Base-by-base conservation (phyloP, 164 flowering plant genomes). In the Sedum album region DNA sequence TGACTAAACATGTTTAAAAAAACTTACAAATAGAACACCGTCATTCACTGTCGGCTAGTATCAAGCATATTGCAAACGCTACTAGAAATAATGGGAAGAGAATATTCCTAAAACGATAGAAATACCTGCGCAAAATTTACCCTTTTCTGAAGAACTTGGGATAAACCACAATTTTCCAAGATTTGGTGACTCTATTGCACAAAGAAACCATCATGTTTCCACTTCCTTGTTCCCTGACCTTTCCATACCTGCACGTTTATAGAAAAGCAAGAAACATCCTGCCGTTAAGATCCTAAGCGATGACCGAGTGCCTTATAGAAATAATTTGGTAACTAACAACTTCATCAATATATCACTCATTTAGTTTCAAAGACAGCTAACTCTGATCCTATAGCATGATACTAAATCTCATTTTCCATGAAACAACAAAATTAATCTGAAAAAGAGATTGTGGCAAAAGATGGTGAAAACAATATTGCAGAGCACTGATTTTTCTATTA, bases 161-260 rank as follows among this genome's bases (percentile, higher is more conserved):
- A 91, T 67, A 77, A 91, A 91, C 98, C 98, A 94, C 18, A 88
- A 73, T 73, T 86, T 89, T 23, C 95, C 85, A 71, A 83, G 14
- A 17, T 33, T 66, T 65, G 95, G 89, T 39, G 88, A 81, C 73
- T 94, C 98, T 77, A 83, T 76, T 91, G 97, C 71, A 91, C 80
- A 79, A 93, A 91, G 82, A 91, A 85, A 39, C 96, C 98, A 78
- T 88, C 96, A 78, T 86, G 95, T 73, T 73, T 93, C 97, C 98
- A 94, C 78, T 91, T 94, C 78, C 96, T 84, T 31, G 89, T 82
- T 64, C 98, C 98, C 77, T 88, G 93, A 53, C 97, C 97, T 81
- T 88, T 94, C 97, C 98, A 93, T 20, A 93, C 93, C 96, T 93
- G 79, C 64, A 72, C 13, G 31, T 23, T 6, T 9, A 15, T 31